Base-by-base conservation (phyloP, 768 basidiomycete species). In the Lactarius hengduanensis region DNA sequence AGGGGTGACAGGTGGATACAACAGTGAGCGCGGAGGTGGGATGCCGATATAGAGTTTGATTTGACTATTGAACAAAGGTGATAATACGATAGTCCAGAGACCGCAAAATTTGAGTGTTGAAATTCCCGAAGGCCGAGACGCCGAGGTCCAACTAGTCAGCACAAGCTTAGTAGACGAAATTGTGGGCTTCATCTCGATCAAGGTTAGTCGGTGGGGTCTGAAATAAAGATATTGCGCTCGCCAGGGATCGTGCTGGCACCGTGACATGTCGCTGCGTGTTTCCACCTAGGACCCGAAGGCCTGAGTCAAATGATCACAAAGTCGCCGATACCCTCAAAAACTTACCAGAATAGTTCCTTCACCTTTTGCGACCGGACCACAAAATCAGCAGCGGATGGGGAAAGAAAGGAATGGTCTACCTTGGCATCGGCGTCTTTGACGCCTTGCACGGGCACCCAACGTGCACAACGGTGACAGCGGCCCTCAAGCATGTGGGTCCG, bases 201-300 rank as follows among this genome's bases (percentile, higher is more conserved):
- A n/a, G 32, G 36, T 47, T 76, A 4, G 78, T 76, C 34, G 40
- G 10, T 53, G 28, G 67, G 59, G 67, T 91, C 87, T 43, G 84
- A 78, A 66, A 85, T 76, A 71, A 82, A 88, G 65, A 83, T 78
- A 72, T 87, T 83, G 62, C 78, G 72, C 66, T 91, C 88, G 36
- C 86, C 88, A 2, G 76, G 74, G 59, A 89, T 74, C 20, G 77
- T 80, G 6, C 82, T 82, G 20, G 83, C 81, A 61, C 83, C 83
- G 72, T 94, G 92, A 71, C 92, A 94, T 20, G 82, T 70, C 1
- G 89, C 89, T 34, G 91, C 92, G 72, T 94, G 92, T 75, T 94
- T 91, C 89, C 88, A 91, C 89, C 87, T 88, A 30, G 2, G 8
- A 34, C n/a, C 16, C 5, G 10, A 53, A 9, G 61, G 38, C 45